Conservation (phyloP, 768 basidiomycete genomes). For the Thelephora ganbajun region DNA sequence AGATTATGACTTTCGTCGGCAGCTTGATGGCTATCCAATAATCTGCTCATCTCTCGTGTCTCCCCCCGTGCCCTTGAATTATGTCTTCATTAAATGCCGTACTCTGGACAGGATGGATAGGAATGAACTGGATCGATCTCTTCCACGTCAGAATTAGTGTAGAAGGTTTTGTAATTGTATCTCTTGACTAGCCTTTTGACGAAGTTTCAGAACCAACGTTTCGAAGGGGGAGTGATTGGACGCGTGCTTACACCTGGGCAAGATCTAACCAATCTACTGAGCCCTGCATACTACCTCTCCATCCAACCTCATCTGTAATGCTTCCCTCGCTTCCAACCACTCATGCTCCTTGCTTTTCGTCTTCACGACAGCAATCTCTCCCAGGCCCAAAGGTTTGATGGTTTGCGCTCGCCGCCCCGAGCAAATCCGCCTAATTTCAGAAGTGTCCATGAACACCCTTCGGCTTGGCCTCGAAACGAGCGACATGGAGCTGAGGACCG, state of each 20-base stretch:
- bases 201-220: too few species aligned
- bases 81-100: too few species aligned
- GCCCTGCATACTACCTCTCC: constrained; percentile 88
- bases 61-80: too few species aligned
- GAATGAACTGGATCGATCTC: too few species aligned
- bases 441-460: constrained; percentile 56
- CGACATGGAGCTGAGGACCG: constrained; percentile 67
- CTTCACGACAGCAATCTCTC: constrained; percentile 81
- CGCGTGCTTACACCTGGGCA: too few species aligned
- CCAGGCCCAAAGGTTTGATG: constrained; percentile 76
- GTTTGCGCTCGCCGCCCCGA: constrained; percentile 71
- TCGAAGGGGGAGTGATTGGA: too few species aligned
- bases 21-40: constrained; percentile 64
- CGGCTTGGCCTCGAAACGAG: constrained; percentile 79
- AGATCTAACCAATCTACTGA: constrained; percentile 18
- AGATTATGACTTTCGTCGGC: constrained; percentile 94
- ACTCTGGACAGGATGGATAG: too few species aligned
- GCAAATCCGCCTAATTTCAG: constrained; percentile 67
- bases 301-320: constrained; percentile 55
- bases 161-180: too few species aligned
- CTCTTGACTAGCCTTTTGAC: too few species aligned
- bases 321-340: constrained; percentile 91
- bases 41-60: too few species aligned
- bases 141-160: too few species aligned
- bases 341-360: constrained; percentile 59